These are phyloP conservation scores for Fennellomyces sp. DNA, from an alignment of 371 early-diverging fungal species.

Conservation along the genomic window DNA sequence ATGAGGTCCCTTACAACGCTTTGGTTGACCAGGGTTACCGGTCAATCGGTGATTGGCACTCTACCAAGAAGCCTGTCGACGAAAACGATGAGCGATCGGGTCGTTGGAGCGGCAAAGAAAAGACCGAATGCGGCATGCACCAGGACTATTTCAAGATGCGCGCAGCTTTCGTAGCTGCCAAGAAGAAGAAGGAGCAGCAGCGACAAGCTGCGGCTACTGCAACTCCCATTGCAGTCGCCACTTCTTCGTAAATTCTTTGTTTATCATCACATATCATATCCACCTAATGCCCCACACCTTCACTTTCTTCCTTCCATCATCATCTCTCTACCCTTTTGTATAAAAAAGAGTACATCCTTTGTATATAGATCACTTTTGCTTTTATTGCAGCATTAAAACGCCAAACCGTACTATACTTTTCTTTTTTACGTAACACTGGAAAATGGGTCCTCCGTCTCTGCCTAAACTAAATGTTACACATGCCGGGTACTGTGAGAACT, in stretches of 20 bases:
- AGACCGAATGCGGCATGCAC: slow-evolving; percentile 94
- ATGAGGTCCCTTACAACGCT: slow-evolving; percentile 90
- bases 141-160: slow-evolving; percentile 95
- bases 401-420: too few relatives aligned
- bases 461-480: too few relatives aligned
- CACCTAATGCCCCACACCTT: not conserved
- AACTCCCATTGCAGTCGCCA: slow-evolving; percentile 7
- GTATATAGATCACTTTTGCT: slow-evolving; percentile 4
- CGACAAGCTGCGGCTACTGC: slow-evolving; percentile 11
- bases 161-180: slow-evolving; percentile 61
- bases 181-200: slow-evolving; percentile 46
- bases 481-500: too few relatives aligned
- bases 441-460: too few relatives aligned
- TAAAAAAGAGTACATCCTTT: slow-evolving; percentile 2
- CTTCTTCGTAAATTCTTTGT: slow-evolving; percentile 2
- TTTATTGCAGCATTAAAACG: too few relatives aligned
- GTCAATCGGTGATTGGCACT: slow-evolving; percentile 93
- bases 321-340: not conserved
- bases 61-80: slow-evolving; percentile 72
- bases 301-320: not conserved
- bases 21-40: slow-evolving; percentile 90
- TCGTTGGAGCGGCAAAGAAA: slow-evolving; percentile 86
- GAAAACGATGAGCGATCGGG: slow-evolving; percentile 85
- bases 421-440: too few relatives aligned
- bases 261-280: not conserved